These are phyloP conservation scores for Hypoxylon sp. DNA, from an alignment of 2,329 filamentous ascomycete genomes.

Conservation along the genomic window DNA sequence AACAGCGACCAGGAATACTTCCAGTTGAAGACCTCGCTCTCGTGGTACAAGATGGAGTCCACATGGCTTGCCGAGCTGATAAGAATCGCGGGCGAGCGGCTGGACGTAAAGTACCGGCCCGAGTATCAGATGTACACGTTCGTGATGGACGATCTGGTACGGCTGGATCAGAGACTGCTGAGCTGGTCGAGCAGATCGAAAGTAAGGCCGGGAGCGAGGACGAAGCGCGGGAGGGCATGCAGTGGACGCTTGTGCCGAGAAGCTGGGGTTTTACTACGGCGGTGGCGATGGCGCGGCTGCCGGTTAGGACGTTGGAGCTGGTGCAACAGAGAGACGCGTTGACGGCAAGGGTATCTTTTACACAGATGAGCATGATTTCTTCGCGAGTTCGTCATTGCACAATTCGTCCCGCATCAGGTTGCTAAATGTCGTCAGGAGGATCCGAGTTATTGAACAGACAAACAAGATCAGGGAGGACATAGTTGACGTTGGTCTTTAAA, in stretches of 20 bases:
- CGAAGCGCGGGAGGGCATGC: constrained; percentile 38
- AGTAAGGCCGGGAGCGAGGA: constrained; percentile 44
- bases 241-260: constrained; percentile 55
- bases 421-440: constrained; percentile 42
- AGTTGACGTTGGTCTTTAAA: constrained; percentile 47
- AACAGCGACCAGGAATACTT: constrained; percentile 62
- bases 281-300: constrained; percentile 60
- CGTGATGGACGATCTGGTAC: constrained; percentile 60
- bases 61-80: constrained; percentile 59
- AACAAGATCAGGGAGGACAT: constrained; percentile 49
- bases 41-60: constrained; percentile 63
- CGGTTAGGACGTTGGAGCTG: constrained; percentile 57
- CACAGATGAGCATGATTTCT: constrained; percentile 62
- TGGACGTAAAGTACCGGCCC: constrained; percentile 47
- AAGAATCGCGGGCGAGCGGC: constrained; percentile 45
- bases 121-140: constrained; percentile 62
- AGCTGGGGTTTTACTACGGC: constrained; percentile 54
- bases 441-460: constrained; percentile 53
- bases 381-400: constrained; percentile 49
- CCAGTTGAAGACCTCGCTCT: constrained; percentile 59
- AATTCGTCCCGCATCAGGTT: background rate
- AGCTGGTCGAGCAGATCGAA: constrained; percentile 59
- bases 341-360: constrained; percentile 60
- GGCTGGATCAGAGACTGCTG: constrained; percentile 58
- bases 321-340: constrained; percentile 60